These are phyloP conservation scores for Cytidiella melzeri DNA, from an alignment of 768 basidiomycete species.

Conservation along the genomic window DNA sequence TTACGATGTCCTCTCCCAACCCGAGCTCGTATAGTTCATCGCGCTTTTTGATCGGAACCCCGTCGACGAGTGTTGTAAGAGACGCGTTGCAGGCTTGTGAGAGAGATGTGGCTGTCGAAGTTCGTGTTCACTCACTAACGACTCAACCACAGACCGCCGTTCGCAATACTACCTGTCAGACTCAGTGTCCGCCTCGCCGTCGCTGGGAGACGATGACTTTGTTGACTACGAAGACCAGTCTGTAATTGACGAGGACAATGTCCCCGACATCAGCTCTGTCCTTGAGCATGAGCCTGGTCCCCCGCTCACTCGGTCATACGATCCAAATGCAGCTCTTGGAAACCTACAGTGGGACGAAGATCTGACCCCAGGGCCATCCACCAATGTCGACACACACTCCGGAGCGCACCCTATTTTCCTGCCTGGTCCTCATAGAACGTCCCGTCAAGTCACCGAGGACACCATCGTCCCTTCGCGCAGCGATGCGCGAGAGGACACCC, in stretches of 20 bases:
- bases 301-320: constrained; percentile 8
- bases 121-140: constrained; percentile 15
- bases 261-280: background rate
- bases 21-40: background rate
- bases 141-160: constrained; percentile 47
- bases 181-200: constrained; percentile 47
- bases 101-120: background rate
- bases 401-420: constrained; percentile 2
- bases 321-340: constrained; percentile 13
- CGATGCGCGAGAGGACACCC: constrained; percentile 18
- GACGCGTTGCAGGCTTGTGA: constrained; percentile 59
- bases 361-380: constrained; percentile 14
- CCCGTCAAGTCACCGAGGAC: constrained; percentile 4
- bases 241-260: constrained; percentile 13
- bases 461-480: constrained; percentile 3
- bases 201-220: constrained; percentile 36
- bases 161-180: constrained; percentile 61
- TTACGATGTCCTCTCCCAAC: constrained; percentile 11
- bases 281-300: background rate
- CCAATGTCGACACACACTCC: background rate
- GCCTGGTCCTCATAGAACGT: constrained; percentile 10
- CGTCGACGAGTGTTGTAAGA: constrained; percentile 36
- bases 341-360: constrained; percentile 25
- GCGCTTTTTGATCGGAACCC: constrained; percentile 22
- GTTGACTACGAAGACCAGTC: constrained; percentile 17